Conservation (phyloP, 2,329 filamentous ascomycete species). For the Metarhizium rileyi region DNA sequence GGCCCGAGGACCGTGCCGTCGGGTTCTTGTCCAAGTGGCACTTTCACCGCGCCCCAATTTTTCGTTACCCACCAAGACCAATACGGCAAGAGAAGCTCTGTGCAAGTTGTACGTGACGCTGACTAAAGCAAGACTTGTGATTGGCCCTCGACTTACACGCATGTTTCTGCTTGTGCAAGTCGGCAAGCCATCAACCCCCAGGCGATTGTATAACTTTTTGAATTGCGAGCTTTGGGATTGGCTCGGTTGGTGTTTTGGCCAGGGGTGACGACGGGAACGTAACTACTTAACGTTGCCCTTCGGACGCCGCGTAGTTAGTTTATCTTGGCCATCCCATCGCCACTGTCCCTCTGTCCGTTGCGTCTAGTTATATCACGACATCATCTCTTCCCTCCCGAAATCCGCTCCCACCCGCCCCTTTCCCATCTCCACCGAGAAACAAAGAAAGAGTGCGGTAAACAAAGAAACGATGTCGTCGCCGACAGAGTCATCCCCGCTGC, state of each 20-base stretch:
- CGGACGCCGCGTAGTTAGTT: no score
- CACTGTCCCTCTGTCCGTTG: no score
- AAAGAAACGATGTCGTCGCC: conserved; percentile 1
- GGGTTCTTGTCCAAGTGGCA: conserved; percentile 46
- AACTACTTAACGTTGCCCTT: no score
- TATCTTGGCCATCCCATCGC: no score
- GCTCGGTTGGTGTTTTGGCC: not conserved
- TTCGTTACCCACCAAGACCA: no score
- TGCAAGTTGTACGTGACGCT: conserved; percentile 20
- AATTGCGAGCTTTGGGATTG: conserved; percentile 8
- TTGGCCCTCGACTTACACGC: no score
- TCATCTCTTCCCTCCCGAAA: not conserved
- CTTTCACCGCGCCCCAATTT: no score
- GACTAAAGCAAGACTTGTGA: conserved; percentile 22
- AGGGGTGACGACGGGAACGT: no score
- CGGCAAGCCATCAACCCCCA: no score
- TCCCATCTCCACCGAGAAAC: not conserved
- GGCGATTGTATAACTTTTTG: no score
- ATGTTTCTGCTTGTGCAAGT: no score
- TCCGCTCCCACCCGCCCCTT: not conserved
- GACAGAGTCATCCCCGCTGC: conserved; percentile 23
- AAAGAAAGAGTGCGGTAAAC: not conserved
- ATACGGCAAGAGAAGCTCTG: no score
- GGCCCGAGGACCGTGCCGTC: conserved; percentile 39
- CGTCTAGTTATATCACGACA: not conserved